Evolutionary conservation across 371 early-diverging fungal genomes (phyloP).

Genomic region (Nosema bombycis): DNA sequence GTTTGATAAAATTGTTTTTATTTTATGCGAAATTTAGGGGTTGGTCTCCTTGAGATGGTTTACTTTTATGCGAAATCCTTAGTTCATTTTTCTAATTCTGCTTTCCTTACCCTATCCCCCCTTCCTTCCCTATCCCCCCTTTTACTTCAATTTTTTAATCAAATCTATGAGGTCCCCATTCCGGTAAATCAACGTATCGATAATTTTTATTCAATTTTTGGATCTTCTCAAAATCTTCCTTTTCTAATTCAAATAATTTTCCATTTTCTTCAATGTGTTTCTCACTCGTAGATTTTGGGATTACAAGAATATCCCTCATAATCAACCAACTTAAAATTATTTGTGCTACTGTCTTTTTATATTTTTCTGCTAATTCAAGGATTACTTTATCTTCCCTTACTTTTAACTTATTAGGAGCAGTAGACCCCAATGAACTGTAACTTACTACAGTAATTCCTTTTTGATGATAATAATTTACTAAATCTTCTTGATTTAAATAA

Average conservation of each 20-base stretch:
- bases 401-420: conserved; percentile 18
- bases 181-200: conserved; percentile 25
- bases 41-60: no score
- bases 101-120: no score
- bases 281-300: conserved; percentile 55
- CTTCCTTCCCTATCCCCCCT: no score
- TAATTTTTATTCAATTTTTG: conserved; percentile 17
- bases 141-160: conserved; percentile 26
- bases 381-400: conserved; percentile 61
- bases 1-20: no score
- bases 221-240: conserved; percentile 40
- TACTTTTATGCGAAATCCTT: no score
- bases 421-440: conserved; percentile 79
- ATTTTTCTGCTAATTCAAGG: conserved; percentile 68
- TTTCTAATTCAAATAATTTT: conserved; percentile 35
- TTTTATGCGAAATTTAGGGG: no score
- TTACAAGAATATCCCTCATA: conserved; percentile 64
- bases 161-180: conserved; percentile 31
- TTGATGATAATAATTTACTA: conserved; percentile 69
- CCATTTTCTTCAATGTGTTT: conserved; percentile 54
- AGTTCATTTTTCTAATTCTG: no score
- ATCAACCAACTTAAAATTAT: conserved; percentile 71
- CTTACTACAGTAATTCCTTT: conserved; percentile 72
- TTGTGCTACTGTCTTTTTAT: conserved; percentile 70
- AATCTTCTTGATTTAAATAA: conserved; percentile 70